Evolutionary conservation across 164 flowering plant genomes (phyloP).

Genomic region (Euptelea pleiosperma): DNA sequence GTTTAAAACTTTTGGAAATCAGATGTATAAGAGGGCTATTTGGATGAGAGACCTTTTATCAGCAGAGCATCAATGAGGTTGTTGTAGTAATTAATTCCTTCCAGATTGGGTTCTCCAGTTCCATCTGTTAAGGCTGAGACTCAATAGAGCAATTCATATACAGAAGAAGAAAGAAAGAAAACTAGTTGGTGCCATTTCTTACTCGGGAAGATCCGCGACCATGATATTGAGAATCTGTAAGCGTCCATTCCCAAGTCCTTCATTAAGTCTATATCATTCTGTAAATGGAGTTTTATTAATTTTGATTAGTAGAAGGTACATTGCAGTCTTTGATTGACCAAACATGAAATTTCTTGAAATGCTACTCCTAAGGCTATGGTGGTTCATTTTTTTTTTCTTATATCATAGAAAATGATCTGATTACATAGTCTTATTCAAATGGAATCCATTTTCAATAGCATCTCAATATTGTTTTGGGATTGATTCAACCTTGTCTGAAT

Average conservation of each 20-base stretch:
- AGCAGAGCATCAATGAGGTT: constrained; percentile 70
- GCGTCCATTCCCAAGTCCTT: constrained; percentile 87
- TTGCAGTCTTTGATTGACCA: constrained; percentile 11
- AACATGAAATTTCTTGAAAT: too few species aligned
- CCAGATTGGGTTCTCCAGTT: constrained; percentile 68
- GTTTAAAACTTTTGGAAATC: neutral
- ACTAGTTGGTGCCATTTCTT: constrained; percentile 19
- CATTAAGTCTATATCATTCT: constrained; percentile 80
- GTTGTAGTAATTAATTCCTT: constrained; percentile 80
- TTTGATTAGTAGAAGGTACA: neutral
- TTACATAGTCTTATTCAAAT: too few species aligned
- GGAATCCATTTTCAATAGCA: too few species aligned
- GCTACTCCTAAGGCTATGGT: too few species aligned
- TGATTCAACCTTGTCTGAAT: too few species aligned
- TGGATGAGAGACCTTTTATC: constrained; percentile 48
- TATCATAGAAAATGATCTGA: too few species aligned
- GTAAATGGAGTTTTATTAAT: constrained; percentile 16
- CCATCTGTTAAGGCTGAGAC: constrained; percentile 47
- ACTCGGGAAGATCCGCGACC: constrained; percentile 93
- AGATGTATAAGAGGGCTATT: neutral
- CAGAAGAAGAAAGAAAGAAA: neutral
- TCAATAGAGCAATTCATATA: neutral
- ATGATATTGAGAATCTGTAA: constrained; percentile 86
- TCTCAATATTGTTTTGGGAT: too few species aligned
- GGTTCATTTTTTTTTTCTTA: too few species aligned